Base-by-base conservation (phyloP, 1,284 basidiomycete species). In the Dichomitus squalens region DNA sequence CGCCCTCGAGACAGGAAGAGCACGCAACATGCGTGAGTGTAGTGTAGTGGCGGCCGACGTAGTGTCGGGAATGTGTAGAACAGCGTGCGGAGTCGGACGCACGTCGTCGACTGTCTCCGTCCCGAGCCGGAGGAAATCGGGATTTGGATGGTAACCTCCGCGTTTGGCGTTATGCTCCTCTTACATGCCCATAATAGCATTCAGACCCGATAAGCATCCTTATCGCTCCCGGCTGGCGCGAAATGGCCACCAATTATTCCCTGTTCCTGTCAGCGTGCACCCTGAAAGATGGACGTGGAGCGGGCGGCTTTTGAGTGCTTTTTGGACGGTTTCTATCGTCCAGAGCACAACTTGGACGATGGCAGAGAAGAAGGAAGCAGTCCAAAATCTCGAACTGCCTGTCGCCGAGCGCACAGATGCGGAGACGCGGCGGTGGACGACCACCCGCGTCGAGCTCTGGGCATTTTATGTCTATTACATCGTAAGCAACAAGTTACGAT, bases 381-480 rank as follows among this genome's bases (percentile, higher is more conserved):
- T 57, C 9, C 46, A 52, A 40, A 58, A 63, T 38, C 39, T 48
- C 21, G 51, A 53, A 44, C 43, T 55, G 44, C 34, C 50, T 36
- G 50, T 39, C 33, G 56, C 44, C 27, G 54, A 57, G 23, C 23
- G 31, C 4, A 49, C 25, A 36, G 49, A 52, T 2, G 20, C 55
- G 46, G 52, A 23, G 20, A 9, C 27, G 14, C 47, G 25, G 8
- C 39, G 31, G 25, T 66, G 74, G 72, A 79, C 77, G 9, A 88
- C 86, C 3, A 79, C 78, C 12, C 79, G 79, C 20, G 60, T 67
- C 16, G 87, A 88, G 66, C 77, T 90, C 16, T 89, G 85, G 86
- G 77, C 86, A 1, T 89, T 87, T 69, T 90, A 90, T 72, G 64
- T 87, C 48, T 91, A 86, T 65, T 90, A 88, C 64, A 74, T 90